Evolutionary conservation across 176 grass and related monocot species (phyloP).

Genomic region (Musa beccarii): DNA sequence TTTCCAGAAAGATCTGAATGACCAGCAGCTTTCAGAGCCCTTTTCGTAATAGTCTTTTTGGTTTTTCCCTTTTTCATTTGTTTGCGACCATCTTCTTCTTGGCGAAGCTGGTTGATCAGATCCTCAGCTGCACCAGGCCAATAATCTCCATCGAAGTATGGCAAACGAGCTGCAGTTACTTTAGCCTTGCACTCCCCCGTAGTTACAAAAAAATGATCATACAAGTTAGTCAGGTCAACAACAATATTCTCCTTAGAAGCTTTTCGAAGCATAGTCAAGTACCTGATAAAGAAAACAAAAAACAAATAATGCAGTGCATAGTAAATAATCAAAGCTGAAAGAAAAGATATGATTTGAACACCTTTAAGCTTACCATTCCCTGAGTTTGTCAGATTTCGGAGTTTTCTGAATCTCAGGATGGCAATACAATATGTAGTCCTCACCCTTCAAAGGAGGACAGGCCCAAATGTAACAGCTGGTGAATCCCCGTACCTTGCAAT

Average conservation of each 20-base stretch:
- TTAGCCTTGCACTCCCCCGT: conserved; percentile 81
- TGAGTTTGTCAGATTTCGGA: conserved; percentile 95
- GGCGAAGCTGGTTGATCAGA: conserved; percentile 88
- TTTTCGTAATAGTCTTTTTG: conserved; percentile 95
- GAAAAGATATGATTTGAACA: not conserved
- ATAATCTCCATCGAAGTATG: conserved; percentile 97
- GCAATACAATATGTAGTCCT: conserved; percentile 99
- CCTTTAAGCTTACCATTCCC: conserved; percentile 53
- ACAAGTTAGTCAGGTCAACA: conserved; percentile 79
- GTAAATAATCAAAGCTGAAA: not conserved
- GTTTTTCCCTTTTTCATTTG: conserved; percentile 88
- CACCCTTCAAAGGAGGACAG: conserved; percentile 94
- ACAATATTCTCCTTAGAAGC: conserved; percentile 86
- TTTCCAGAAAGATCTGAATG: conserved; percentile 80
- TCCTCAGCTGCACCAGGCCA: conserved; percentile 99
- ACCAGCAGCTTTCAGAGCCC: conserved; percentile 84
- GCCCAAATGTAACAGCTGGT: conserved; percentile 99
- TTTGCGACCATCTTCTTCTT: conserved; percentile 93
- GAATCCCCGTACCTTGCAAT: conserved; percentile 94
- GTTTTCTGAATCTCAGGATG: conserved; percentile 99
- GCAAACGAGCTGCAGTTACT: conserved; percentile 84
- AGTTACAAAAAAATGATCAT: conserved; percentile 82
- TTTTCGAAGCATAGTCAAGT: conserved; percentile 92
- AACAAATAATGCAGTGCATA: conserved; percentile 12
- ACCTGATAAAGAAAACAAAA: conserved; percentile 37